Percentiles rank a stretch among this genome's conserved stretches.
These are phyloP conservation scores for Hemerocallis citrina DNA, from an alignment of 106 monocot species.

Conservation along the genomic window DNA sequence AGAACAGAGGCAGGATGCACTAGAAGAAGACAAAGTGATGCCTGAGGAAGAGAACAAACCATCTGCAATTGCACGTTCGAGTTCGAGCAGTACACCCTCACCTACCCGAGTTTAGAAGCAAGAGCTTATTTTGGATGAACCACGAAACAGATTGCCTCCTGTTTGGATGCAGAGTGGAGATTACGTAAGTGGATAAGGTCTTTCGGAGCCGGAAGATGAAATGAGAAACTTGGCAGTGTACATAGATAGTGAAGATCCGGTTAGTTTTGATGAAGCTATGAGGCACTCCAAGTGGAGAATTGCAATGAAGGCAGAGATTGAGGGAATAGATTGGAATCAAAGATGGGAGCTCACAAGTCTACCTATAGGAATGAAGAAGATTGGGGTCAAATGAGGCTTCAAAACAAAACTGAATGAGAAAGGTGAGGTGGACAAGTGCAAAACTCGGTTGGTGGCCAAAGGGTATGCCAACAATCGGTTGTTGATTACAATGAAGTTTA, in stretches of 20 bases:
- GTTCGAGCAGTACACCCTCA: not conserved
- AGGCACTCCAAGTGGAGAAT: no score
- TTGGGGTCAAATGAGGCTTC: slow-evolving; percentile 1
- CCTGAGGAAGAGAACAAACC: not conserved
- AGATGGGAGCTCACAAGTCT: not conserved
- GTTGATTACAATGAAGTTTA: slow-evolving; percentile 1
- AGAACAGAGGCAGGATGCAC: no score
- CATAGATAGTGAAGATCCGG: not conserved
- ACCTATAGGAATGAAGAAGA: not conserved
- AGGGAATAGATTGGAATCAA: no score
- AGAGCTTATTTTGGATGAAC: no score
- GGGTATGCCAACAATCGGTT: no score
- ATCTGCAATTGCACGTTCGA: not conserved
- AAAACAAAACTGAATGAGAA: not conserved
- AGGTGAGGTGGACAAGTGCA: not conserved
- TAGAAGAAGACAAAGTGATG: not conserved
- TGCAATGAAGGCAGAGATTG: no score
- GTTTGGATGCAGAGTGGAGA: not conserved
- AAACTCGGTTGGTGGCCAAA: no score
- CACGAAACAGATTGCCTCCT: not conserved
- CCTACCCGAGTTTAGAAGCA: no score
- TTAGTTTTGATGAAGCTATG: no score
- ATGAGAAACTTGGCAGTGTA: not conserved
- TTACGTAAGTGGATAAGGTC: not conserved
- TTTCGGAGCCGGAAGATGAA: not conserved